A percentile compares a stretch with the other conserved stretches of the same genome.
Evolutionary conservation across 2,329 filamentous ascomycete species (phyloP).

Genomic region (Helotiales sp.): DNA sequence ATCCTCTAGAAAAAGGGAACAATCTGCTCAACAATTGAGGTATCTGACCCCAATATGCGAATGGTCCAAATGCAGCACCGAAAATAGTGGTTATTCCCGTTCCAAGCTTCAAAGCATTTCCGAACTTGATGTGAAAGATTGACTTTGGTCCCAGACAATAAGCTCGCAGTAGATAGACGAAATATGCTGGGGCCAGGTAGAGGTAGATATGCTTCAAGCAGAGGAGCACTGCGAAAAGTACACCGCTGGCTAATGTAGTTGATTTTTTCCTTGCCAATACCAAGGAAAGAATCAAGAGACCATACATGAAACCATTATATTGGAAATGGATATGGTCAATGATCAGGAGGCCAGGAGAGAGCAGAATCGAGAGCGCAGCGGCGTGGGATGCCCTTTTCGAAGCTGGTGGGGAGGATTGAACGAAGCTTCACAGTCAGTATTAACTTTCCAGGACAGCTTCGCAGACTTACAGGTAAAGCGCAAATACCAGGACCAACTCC

Average conservation of each 20-base stretch:
- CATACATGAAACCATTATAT: slow-evolving; percentile 98
- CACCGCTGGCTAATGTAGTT: slow-evolving; percentile 76
- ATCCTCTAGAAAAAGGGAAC: slow-evolving; percentile 90
- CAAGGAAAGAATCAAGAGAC: slow-evolving; percentile 83
- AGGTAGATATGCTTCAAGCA: slow-evolving; percentile 99
- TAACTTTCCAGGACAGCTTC: slow-evolving; percentile 18
- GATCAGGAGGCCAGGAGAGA: slow-evolving; percentile 91
- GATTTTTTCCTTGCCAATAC: slow-evolving; percentile 78
- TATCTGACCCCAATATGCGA: slow-evolving; percentile 79
- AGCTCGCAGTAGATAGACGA: slow-evolving; percentile 85
- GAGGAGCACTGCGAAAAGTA: slow-evolving; percentile 82
- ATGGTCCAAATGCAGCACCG: slow-evolving; percentile 85
- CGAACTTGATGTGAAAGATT: slow-evolving; percentile 74
- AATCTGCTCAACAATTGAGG: slow-evolving; percentile 82
- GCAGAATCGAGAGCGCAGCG: slow-evolving; percentile 83
- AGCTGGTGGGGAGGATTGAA: slow-evolving; percentile 68
- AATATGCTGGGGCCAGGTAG: slow-evolving; percentile 94
- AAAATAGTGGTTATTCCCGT: slow-evolving; percentile 73
- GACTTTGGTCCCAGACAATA: slow-evolving; percentile 85
- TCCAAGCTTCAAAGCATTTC: slow-evolving; percentile 85
- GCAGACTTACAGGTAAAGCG: slow-evolving; percentile 70
- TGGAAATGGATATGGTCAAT: slow-evolving; percentile 99
- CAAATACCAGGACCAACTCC: slow-evolving; percentile 83
- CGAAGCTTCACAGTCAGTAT: slow-evolving; percentile 60
- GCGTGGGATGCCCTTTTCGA: slow-evolving; percentile 82